Evolutionary conservation across 345 rosid species (phyloP).

Genomic region (Geranium brycei): DNA sequence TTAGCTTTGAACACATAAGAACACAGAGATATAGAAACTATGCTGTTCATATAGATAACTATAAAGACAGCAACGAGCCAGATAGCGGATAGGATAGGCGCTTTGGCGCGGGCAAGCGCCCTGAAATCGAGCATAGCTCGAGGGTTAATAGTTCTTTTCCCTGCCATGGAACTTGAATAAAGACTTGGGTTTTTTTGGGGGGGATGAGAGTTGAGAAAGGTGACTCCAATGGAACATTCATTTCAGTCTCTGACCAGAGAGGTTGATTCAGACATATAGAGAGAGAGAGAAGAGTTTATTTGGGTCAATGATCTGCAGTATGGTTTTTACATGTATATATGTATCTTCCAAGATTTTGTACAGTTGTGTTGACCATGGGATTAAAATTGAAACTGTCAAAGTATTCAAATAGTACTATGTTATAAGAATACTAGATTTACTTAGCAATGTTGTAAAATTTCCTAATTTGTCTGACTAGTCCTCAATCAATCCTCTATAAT

Average conservation of each 20-base stretch:
- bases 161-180: not conserved
- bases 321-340: no score
- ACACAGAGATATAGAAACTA: slow-evolving; percentile 15
- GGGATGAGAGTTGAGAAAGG: not conserved
- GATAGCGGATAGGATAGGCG: slow-evolving; percentile 15
- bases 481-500: no score
- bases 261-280: not conserved
- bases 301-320: not conserved
- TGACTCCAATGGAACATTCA: not conserved
- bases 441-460: no score
- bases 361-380: no score
- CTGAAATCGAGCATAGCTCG: slow-evolving; percentile 11
- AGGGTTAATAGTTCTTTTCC: slow-evolving; percentile 9
- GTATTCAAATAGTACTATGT: no score
- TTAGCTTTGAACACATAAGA: slow-evolving; percentile 5
- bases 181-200: no score
- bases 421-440: no score
- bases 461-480: no score
- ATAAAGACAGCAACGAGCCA: slow-evolving; percentile 22
- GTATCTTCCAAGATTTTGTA: no score
- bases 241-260: no score
- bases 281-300: not conserved
- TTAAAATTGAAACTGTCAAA: no score
- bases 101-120: slow-evolving; percentile 5
- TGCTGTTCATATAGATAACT: slow-evolving; percentile 25